phyloP scores from a whole-genome alignment of 2,329 filamentous ascomycete genomes.

The Cercospora zeina region DNA sequence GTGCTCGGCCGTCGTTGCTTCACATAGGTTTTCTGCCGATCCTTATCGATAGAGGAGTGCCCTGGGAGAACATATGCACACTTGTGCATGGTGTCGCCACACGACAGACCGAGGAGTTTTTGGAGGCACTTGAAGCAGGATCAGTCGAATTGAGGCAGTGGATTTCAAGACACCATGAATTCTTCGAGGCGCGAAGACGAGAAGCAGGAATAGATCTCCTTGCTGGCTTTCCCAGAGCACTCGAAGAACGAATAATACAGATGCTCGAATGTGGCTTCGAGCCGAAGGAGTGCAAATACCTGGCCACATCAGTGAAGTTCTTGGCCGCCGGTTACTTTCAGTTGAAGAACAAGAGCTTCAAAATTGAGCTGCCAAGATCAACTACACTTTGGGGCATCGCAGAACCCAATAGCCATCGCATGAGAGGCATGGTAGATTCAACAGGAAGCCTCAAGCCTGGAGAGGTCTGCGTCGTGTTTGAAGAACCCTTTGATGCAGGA shows the following conservation, averaged over 20 bases:
- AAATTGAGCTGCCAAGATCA: constrained; percentile 59
- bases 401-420: constrained; percentile 54
- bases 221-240: constrained; percentile 51
- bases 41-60: constrained; percentile 59
- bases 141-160: constrained; percentile 32
- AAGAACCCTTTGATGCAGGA: constrained; percentile 46
- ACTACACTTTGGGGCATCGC: constrained; percentile 66
- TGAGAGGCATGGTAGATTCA: not conserved
- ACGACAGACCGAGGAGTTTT: constrained; percentile 55
- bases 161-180: constrained; percentile 51
- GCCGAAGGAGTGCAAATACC: constrained; percentile 22
- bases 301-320: constrained; percentile 24
- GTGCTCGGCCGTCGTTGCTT: constrained; percentile 56
- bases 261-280: constrained; percentile 52
- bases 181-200: constrained; percentile 38
- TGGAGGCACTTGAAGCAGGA: constrained; percentile 36
- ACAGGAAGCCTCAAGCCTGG: constrained; percentile 59
- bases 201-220: constrained; percentile 43
- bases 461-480: constrained; percentile 67
- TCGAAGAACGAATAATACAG: constrained; percentile 55
- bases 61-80: constrained; percentile 49
- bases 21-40: constrained; percentile 71
- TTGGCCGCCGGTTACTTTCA: constrained; percentile 21
- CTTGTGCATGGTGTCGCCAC: constrained; percentile 55
- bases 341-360: constrained; percentile 29